Base-by-base conservation (phyloP, 2,329 filamentous ascomycete genomes). In the Aspergillus puulaauensis region DNA sequence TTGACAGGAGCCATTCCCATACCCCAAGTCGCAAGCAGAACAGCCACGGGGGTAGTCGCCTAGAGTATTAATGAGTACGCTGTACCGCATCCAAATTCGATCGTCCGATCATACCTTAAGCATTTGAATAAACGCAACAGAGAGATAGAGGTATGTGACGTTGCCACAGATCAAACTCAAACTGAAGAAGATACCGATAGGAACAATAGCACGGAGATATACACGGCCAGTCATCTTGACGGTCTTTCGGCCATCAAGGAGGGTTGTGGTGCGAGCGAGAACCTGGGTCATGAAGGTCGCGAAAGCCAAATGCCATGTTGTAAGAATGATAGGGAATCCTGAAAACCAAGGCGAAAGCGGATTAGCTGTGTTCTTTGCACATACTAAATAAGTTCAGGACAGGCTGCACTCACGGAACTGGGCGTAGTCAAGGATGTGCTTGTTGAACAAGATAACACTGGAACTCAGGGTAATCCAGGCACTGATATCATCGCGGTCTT, bases 361-460 rank as follows among this genome's bases (percentile, higher is more conserved):
- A 45, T 44, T 23, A 37, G 55, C 60, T 59, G 52, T 55, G 44
- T 21, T 37, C 4, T 50, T 31, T 7, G 17, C 44, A 11, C 9
- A 40, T 21, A 5, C 7, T 35, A n/a, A 35, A 11, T 6, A 21
- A 15, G 3, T 8, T 41, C 7, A 9, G 27, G 17, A 23, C 31
- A 23, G 17, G 31, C 9, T 27, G 19, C 19, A 71, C 87, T 82
- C 83, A 91, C 89, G 85, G 82, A 97, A 97, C 63, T 90, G 84
- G 62, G 89, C 83, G 40, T 89, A 93, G 70, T 93, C 88, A 62
- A 98, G 84, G 70, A 99, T 91, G 86, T 91, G 96, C 86, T 99
- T 99, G 87, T 99, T 98, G 88, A 97, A 98, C 61, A 99, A 83
- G 75, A 99, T 99, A 73, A 98, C 92, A 69, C 89, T 91, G 44